Conservation (phyloP, 495 filamentous ascomycete genomes). For the Penicillium manginii region DNA sequence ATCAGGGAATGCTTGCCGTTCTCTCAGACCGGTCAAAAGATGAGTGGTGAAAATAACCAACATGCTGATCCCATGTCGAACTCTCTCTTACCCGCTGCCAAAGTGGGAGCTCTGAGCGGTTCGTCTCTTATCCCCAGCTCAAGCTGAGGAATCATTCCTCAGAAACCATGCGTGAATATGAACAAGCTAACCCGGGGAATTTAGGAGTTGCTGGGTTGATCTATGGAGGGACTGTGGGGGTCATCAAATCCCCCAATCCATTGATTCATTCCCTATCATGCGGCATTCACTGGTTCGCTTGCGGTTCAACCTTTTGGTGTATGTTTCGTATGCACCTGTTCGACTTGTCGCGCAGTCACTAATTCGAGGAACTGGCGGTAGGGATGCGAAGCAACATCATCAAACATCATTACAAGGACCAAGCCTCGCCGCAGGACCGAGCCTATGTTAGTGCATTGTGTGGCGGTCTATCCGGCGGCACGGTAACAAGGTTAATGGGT, state of each 20-base stretch:
- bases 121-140: conserved; percentile 28
- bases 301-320: conserved; percentile 82
- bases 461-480: conserved; percentile 69
- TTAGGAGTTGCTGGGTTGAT: conserved; percentile 73
- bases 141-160: not conserved
- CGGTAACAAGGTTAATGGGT: conserved; percentile 67
- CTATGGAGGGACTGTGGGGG: conserved; percentile 68
- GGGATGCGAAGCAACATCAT: conserved; percentile 48
- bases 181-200: not conserved
- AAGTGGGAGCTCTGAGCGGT: conserved; percentile 58
- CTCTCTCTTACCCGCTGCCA: conserved; percentile 45
- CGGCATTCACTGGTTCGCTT: conserved; percentile 77
- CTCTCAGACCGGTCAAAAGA: conserved; percentile 26
- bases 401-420: conserved; percentile 48
- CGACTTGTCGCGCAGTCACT: conserved; percentile 4
- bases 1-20: conserved; percentile 15
- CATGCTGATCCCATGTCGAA: conserved; percentile 20
- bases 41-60: conserved; percentile 31
- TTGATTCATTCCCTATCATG: conserved; percentile 71
- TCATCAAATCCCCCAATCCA: conserved; percentile 66
- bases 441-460: conserved; percentile 67
- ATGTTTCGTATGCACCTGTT: conserved; percentile 24
- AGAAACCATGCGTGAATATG: conserved; percentile 3
- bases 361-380: conserved; percentile 18
- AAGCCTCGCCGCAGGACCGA: conserved; percentile 55